Evolutionary conservation across 371 early-diverging fungal genomes (phyloP), one percentile per base, ranked within the genome.

Genomic region (Basidiobolus heterosporus): DNA sequence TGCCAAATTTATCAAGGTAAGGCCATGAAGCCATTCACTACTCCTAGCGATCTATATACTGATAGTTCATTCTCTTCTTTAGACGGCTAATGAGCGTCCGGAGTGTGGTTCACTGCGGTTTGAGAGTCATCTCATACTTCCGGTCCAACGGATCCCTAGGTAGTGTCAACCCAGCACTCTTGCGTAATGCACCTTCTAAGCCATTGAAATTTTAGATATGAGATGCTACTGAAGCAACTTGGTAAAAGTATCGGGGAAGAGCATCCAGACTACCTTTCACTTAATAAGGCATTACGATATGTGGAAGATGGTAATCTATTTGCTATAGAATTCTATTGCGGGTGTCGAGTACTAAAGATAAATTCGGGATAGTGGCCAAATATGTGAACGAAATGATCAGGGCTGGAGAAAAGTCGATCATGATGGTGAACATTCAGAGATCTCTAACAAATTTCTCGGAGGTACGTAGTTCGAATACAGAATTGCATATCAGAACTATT

Each of bases 111-210:
- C 60, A n/a, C 56, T 88, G 50, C 66, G 64, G 46, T 72, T 89
- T 40, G 79, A 82, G 46, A 67, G 84, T 21, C 84, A 78, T 59
- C 56, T 88, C 52, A 75, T 88, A 44, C 58, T 86, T 23, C 90
- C 90, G 3, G 78, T 89, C 37, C 90, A 89, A 57, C 64, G 90
- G 11, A 73, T 89, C 38, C 86, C 85, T 2, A 4, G 30, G 30
- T 30, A 30, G 3, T 30, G 30, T 69, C 67, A 41, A 24, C 23
- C 37, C 30, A 30, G 30, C 30, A 30, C 9, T 9, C 30, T 30
- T 9, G 30, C 30, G 30, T 3, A 30, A 30, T 30, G 5, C 30
- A 30, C 9, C 3, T 30, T 30, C 30, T 30, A n/a, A n/a, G n/a
- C n/a, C n/a, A n/a, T n/a, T n/a, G n/a, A n/a, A n/a, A n/a, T n/a